Evolutionary conservation across 495 filamentous ascomycete genomes (phyloP).

Genomic region (Tuber aestivum): DNA sequence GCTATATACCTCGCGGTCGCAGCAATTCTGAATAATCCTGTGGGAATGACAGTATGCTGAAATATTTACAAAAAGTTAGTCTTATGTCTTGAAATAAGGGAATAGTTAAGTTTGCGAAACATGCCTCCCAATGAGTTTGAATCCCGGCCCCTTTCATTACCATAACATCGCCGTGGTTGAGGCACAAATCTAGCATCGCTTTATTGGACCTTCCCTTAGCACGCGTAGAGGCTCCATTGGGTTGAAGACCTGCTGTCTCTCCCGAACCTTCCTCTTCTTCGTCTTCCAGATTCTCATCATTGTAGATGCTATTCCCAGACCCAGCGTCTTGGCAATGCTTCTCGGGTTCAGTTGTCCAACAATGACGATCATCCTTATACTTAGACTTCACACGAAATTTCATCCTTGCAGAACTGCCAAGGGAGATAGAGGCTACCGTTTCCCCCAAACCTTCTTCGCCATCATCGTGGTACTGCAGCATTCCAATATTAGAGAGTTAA

Average conservation of each 20-base stretch:
- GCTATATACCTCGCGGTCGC: slow-evolving; percentile 38
- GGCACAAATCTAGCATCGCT: slow-evolving; percentile 43
- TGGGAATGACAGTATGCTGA: slow-evolving; percentile 36
- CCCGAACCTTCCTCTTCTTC: slow-evolving; percentile 25
- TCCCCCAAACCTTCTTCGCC: slow-evolving; percentile 71
- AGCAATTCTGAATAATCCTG: slow-evolving; percentile 38
- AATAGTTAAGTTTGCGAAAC: slow-evolving; percentile 26
- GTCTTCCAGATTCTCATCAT: slow-evolving; percentile 45
- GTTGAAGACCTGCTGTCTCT: slow-evolving; percentile 35
- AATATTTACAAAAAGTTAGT: slow-evolving; percentile 9
- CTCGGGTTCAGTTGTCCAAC: slow-evolving; percentile 35
- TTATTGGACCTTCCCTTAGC: slow-evolving; percentile 20
- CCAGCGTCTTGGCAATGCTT: slow-evolving; percentile 37
- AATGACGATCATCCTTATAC: slow-evolving; percentile 39
- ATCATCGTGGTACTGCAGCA: slow-evolving; percentile 71
- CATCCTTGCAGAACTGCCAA: slow-evolving; percentile 67
- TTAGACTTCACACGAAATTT: slow-evolving; percentile 61
- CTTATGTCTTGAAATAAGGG: background rate
- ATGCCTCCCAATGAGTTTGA: slow-evolving; percentile 67
- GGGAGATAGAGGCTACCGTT: slow-evolving; percentile 66
- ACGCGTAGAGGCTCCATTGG: slow-evolving; percentile 8
- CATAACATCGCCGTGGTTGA: slow-evolving; percentile 74
- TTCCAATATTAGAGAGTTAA: slow-evolving; percentile 36
- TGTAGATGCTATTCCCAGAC: slow-evolving; percentile 46
- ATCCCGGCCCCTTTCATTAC: slow-evolving; percentile 72